Evolutionary conservation across 192 early-diverging fungal species (phyloP), one percentile per base, ranked within the genome.

Genomic region (Backusella tuberculispora): DNA sequence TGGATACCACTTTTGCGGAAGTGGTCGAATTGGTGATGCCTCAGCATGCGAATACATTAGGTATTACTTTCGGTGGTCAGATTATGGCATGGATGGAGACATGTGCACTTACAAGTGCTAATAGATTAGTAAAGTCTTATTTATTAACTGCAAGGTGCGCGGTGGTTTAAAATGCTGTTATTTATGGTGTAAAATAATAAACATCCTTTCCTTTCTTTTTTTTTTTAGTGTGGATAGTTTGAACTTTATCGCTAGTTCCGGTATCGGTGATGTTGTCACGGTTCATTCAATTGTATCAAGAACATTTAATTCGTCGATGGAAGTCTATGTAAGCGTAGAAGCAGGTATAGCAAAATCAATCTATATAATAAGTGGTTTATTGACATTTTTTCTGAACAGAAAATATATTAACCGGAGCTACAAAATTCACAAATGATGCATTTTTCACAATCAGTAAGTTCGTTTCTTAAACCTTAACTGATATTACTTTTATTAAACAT

Each of bases 31-130:
- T 90, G 65, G 91, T 93, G 5, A 82, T 93, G 78, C 92, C 92
- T 10, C 90, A 93, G 42, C 92, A 93, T 72, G 90, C 89, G 15
- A 93, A 93, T 53, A 85, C 85, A 1, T 74, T 90, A 13, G 68
- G 79, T 47, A 92, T 92, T 50, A 91, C 90, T 6, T 92, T 92
- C 84, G 90, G 90, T 68, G 90, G 90, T 21, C 87, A 90, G 66
- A 91, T 92, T 48, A 91, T 92, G 83, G 76, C 86, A 48, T 92
- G 89, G 89, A 92, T 92, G 90, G 90, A 92, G 73, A 83, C 77
- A 19, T 88, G 90, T 74, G 80, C 86, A 5, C 71, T 88, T 6
- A 81, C 89, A n/a, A 86, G 88, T 66, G 90, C 90, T 2, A 83
- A 78, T 74, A 84, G 88, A 14, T 78, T 88, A 45, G 82, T 82